Evolutionary conservation across 2,329 filamentous ascomycete genomes (phyloP), one percentile per base, ranked within the genome.

Genomic region (Trichoderma sp.): DNA sequence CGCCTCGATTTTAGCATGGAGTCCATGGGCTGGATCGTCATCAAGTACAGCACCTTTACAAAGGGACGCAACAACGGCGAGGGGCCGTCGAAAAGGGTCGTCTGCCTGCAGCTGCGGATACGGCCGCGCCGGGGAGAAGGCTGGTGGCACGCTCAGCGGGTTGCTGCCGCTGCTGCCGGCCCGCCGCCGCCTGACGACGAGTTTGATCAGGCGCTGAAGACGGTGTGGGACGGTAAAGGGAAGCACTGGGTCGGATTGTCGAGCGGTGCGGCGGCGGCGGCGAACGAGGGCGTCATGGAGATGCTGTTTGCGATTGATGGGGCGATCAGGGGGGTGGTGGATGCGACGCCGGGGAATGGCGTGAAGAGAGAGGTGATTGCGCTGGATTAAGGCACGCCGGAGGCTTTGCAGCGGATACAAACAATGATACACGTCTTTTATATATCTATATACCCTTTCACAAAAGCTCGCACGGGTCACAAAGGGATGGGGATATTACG

Each of bases 1-100:
- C 74, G 72, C 4, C 77, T 88, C 12, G 81, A 80, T 45, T 78
- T 89, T 47, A 80, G 82, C 21, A 78, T 83, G 64, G 80, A 83
- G 67, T 78, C 82, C 1, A 75, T 87, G 2, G 85, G 88, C 69
- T 87, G 83, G 81, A 81, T 85, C 59, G 79, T 79, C 9, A 73
- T 90, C 7, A 80, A 81, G 44, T 90, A 89, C 70, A 75, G 73
- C 5, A 69, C 88, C 1, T 68, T 74, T 28, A 67, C 64, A 5
- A 66, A 70, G 19, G 60, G 69, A 30, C 41, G 63, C 19, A 67
- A 70, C 4, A 67, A 70, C 4, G 71, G 70, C 62, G 71, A 73
- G 44, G 67, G 72, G 9, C 67, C 70, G 9, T 67, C 70, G 21
- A 77, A 66, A 19, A 69, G 78, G 43, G 74, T 76, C 19, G 72